A percentile compares a stretch with the other conserved stretches of the same genome.
phyloP scores from a whole-genome alignment of 2,329 filamentous ascomycete genomes.

The Gnomoniopsis smithogilvyi region DNA sequence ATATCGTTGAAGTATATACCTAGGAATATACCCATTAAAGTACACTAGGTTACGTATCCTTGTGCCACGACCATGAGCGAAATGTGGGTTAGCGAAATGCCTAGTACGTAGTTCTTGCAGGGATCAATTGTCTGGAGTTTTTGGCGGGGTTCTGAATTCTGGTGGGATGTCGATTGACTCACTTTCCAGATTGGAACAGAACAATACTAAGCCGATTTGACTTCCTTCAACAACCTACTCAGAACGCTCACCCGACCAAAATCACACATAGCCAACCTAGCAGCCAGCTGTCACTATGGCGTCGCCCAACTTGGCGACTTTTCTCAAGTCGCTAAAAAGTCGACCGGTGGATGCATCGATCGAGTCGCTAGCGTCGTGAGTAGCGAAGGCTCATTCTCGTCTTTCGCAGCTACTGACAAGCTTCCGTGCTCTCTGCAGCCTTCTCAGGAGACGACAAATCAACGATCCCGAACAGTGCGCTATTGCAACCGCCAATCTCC shows the following conservation, averaged over 20 bases:
- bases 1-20: no score
- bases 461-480: constrained; percentile 84
- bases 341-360: constrained; percentile 77
- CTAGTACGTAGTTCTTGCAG: no score
- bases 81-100: no score
- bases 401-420: background rate
- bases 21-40: no score
- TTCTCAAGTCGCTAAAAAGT: constrained; percentile 74
- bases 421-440: constrained; percentile 43
- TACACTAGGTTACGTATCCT: no score
- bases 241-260: background rate
- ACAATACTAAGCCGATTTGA: no score
- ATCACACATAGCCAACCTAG: background rate
- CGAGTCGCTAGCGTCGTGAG: constrained; percentile 79
- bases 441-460: constrained; percentile 90
- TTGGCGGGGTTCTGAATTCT: no score
- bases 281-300: constrained; percentile 44
- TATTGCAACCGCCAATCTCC: constrained; percentile 83
- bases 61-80: no score
- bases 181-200: no score
- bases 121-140: no score
- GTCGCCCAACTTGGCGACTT: constrained; percentile 61
- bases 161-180: no score
- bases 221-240: no score
- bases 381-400: constrained; percentile 16